Evolutionary conservation across 2,329 filamentous ascomycete genomes (phyloP).

Genomic region (Thielaviopsis populi): DNA sequence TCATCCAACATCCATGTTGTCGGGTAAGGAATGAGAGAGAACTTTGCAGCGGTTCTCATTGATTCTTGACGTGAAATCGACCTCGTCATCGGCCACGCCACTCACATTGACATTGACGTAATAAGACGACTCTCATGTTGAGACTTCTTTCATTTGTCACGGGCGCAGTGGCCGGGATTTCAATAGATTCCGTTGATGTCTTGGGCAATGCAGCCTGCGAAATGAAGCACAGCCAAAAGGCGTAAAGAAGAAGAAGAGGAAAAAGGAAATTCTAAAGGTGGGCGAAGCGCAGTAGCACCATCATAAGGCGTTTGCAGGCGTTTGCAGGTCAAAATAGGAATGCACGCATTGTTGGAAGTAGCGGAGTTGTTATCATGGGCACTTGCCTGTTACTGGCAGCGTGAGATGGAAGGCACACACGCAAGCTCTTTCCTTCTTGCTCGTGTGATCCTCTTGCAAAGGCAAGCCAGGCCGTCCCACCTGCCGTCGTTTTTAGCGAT

Average conservation of each 20-base stretch:
- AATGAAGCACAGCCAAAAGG: too few species aligned
- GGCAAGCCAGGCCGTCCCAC: not conserved
- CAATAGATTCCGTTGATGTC: not conserved
- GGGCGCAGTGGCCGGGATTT: not conserved
- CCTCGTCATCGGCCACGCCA: not conserved
- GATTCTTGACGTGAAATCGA: not conserved
- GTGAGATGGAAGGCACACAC: not conserved
- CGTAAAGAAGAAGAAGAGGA: not conserved
- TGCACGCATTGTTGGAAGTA: not conserved
- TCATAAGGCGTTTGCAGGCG: not conserved
- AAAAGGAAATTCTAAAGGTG: not conserved
- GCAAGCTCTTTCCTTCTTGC: not conserved
- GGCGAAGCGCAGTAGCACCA: not conserved
- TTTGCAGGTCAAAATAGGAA: not conserved
- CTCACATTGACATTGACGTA: not conserved
- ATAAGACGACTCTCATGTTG: not conserved
- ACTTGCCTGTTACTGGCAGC: not conserved
- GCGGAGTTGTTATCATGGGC: not conserved
- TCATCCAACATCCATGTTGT: not conserved
- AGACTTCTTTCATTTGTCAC: not conserved
- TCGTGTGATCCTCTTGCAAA: not conserved
- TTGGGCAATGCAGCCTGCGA: not conserved
- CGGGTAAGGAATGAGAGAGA: not conserved
- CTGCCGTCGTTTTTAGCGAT: not conserved
- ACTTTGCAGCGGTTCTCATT: not conserved